Percentiles rank a stretch among this genome's conserved stretches.
phyloP scores from a whole-genome alignment of 768 basidiomycete genomes.

The Gloeophyllum trabeum region DNA sequence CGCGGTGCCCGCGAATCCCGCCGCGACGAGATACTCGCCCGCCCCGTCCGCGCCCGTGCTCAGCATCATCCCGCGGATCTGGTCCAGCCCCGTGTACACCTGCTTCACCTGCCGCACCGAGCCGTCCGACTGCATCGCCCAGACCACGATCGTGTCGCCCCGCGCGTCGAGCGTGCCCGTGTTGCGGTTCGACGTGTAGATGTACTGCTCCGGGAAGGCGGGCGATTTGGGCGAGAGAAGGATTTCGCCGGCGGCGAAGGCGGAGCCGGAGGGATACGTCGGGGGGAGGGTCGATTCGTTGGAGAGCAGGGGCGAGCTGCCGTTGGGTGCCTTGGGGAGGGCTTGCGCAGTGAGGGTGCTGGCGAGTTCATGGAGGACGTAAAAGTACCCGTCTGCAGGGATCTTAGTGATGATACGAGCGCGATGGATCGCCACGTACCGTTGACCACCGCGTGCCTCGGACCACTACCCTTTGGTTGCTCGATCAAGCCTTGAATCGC shows the following conservation, averaged over 20 bases:
- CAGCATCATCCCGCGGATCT: slow-evolving; percentile 58
- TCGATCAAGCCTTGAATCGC: slow-evolving; percentile 49
- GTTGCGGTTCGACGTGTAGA: slow-evolving; percentile 65
- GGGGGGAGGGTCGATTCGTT: slow-evolving; percentile 36
- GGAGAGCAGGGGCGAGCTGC: slow-evolving; percentile 37
- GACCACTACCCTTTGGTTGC: slow-evolving; percentile 54
- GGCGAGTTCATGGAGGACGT: slow-evolving; percentile 42
- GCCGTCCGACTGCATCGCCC: slow-evolving; percentile 29
- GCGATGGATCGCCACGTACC: slow-evolving; percentile 13
- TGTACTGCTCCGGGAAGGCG: slow-evolving; percentile 37
- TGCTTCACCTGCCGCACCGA: slow-evolving; percentile 33
- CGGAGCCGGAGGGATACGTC: slow-evolving; percentile 23
- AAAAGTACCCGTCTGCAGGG: slow-evolving; percentile 33
- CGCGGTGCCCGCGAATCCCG: slow-evolving; percentile 37
- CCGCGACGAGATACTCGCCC: slow-evolving; percentile 44
- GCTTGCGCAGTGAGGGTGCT: slow-evolving; percentile 48
- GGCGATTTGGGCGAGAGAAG: slow-evolving; percentile 38
- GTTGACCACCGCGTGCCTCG: slow-evolving; percentile 30
- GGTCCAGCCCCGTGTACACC: slow-evolving; percentile 51
- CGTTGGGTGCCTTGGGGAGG: slow-evolving; percentile 38
- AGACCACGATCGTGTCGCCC: slow-evolving; percentile 58
- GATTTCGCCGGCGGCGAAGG: slow-evolving; percentile 49
- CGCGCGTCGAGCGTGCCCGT: slow-evolving; percentile 33
- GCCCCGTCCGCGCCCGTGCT: slow-evolving; percentile 29
- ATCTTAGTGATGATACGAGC: neutral